These are phyloP conservation scores for Penicillium lividum DNA, from an alignment of 495 filamentous ascomycete species.

Conservation along the genomic window DNA sequence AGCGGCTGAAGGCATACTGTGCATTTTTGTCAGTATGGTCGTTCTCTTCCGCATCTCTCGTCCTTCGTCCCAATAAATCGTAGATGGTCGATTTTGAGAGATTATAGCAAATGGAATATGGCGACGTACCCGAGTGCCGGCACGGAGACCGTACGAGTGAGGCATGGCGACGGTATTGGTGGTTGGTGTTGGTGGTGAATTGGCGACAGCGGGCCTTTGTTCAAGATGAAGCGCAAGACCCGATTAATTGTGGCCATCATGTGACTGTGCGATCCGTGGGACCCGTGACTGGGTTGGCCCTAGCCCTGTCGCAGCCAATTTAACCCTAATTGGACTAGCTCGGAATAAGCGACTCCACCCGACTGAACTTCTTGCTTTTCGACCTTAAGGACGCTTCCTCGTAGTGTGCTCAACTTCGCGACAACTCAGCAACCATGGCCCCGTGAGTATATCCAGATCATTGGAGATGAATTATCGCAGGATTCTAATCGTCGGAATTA, in stretches of 20 bases:
- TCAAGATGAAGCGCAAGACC: conserved; percentile 18
- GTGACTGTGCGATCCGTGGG: conserved; percentile 5
- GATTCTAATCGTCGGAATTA: conserved; percentile 35
- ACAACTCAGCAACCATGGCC: conserved; percentile 55
- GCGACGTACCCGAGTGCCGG: conserved; percentile 77
- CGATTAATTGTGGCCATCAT: conserved; percentile 7
- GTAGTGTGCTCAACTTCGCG: conserved; percentile 27
- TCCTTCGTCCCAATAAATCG: conserved; percentile 10
- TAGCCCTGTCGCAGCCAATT: conserved; percentile 4
- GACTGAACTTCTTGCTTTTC: not conserved
- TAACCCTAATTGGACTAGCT: conserved; percentile 4
- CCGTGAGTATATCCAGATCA: conserved; percentile 44
- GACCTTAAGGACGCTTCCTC: conserved; percentile 10
- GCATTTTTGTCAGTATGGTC: conserved; percentile 34
- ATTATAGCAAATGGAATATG: conserved; percentile 8
- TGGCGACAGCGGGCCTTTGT: conserved; percentile 38
- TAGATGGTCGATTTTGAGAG: conserved; percentile 9
- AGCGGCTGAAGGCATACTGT: conserved; percentile 87
- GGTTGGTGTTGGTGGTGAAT: conserved; percentile 43
- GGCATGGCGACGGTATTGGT: conserved; percentile 71
- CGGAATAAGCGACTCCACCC: not conserved
- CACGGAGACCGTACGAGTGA: conserved; percentile 93
- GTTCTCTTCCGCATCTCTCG: conserved; percentile 4
- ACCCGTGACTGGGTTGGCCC: conserved; percentile 1
- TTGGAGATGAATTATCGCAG: conserved; percentile 17